A percentile compares a stretch with the other conserved stretches of the same genome.
phyloP scores from a whole-genome alignment of 371 early-diverging fungal genomes.

The Syncephalastrum contaminatum region DNA sequence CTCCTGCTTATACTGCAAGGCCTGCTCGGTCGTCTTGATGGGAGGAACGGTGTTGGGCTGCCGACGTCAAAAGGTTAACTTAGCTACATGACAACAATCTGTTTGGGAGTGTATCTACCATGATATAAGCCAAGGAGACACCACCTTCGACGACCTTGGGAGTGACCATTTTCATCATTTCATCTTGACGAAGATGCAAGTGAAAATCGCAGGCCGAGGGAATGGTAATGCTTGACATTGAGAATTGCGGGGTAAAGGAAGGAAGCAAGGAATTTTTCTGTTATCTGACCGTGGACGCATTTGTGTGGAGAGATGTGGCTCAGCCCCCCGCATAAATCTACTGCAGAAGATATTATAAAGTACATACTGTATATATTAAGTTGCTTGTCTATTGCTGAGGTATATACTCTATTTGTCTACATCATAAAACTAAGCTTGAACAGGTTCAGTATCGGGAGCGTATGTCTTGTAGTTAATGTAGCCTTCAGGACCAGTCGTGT shows the following conservation, averaged over 20 bases:
- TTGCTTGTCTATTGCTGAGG: too few species aligned
- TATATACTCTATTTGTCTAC: too few species aligned
- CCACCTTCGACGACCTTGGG: conserved; percentile 82
- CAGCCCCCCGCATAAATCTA: too few species aligned
- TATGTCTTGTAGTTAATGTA: conserved; percentile 24
- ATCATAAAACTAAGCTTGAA: too few species aligned
- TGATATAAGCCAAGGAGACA: conserved; percentile 87
- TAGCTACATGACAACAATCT: too few species aligned
- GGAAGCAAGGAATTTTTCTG: conserved; percentile 1
- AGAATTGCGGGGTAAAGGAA: conserved; percentile 4
- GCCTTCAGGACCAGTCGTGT: conserved; percentile 9
- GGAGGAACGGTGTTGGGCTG: conserved; percentile 95
- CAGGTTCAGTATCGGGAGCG: too few species aligned
- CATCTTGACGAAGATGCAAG: conserved; percentile 91
- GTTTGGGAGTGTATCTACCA: conserved; percentile 59
- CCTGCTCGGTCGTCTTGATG: conserved; percentile 83
- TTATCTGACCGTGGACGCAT: too few species aligned
- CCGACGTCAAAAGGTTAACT: background rate
- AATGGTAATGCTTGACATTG: conserved; percentile 42
- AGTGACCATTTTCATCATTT: conserved; percentile 88
- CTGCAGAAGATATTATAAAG: too few species aligned
- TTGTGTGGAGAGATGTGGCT: too few species aligned
- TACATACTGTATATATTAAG: too few species aligned
- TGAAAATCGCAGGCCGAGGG: conserved; percentile 91
- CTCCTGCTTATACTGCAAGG: conserved; percentile 79